Base-by-base conservation (phyloP, 2,329 filamentous ascomycete genomes). In the Exophiala alcalophila region DNA sequence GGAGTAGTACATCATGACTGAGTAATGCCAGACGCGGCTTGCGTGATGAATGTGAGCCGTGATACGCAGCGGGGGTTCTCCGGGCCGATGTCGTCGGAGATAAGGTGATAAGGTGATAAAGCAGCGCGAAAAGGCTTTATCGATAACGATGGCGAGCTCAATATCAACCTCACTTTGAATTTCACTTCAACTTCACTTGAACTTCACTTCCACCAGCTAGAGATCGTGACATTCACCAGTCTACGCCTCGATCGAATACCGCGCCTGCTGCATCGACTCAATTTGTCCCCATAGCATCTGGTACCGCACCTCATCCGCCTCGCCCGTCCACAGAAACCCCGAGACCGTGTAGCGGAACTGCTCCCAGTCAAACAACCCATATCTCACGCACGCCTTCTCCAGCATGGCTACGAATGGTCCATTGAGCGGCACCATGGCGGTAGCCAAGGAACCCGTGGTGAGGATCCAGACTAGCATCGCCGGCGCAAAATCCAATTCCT, bases 401-500 rank as follows among this genome's bases (percentile, higher is more conserved):
- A 49, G 32, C 42, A 40, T 45, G 12, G 28, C 25, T 5, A 49
- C 18, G 15, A 46, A 49, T 7, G 33, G 32, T 7, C 26, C 15
- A 21, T 34, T 36, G 5, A 34, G 20, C 4, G 15, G 24, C 10
- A 12, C 18, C 4, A 14, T 16, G 15, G 23, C 10, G 5, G 23
- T 24, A 3, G 32, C 28, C 21, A 43, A n/a, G 4, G 32, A 21
- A 8, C 30, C 47, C 5, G 47, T 49, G 20, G 27, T 39, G 9
- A 49, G 19, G 10, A 49, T 32, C 47, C 47, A 46, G 8, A 49
- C 20, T 11, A 45, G 18, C n/a, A 49, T 23, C 19, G 33, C 15
- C 7, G 47, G 47, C 4, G 47, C 27, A 24, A 49, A 49, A 24
- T 46, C 47, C 5, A 49, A 27, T 14, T 49, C 47, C 8, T 16